phyloP scores from a whole-genome alignment of 148 eudicot genomes.

The Limonium bicolor region DNA sequence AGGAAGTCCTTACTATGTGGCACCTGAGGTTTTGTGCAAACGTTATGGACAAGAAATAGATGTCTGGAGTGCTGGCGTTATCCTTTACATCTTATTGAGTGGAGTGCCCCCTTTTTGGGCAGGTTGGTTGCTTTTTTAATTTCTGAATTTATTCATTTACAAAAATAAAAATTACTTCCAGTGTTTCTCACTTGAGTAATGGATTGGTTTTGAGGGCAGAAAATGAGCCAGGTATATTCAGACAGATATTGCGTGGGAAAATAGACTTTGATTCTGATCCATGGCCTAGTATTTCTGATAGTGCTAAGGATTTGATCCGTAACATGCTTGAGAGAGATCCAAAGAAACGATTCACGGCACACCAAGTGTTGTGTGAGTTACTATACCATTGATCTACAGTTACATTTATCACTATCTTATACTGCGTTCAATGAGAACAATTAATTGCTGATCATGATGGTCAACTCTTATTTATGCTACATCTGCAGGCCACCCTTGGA shows the following conservation, averaged over 20 bases:
- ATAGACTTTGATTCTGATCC: conserved; percentile 34
- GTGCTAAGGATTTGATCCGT: conserved; percentile 32
- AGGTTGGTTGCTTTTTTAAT: conserved; percentile 17
- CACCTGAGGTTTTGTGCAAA: conserved; percentile 69
- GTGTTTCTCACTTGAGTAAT: too few species aligned
- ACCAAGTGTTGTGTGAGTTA: conserved; percentile 37
- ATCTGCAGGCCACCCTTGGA: conserved; percentile 68
- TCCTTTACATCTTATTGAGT: conserved; percentile 55
- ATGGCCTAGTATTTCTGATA: conserved; percentile 36
- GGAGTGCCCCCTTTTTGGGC: conserved; percentile 84
- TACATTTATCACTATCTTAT: not conserved
- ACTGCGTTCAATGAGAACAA: not conserved
- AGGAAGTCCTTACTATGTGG: conserved; percentile 79
- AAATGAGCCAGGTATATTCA: conserved; percentile 32
- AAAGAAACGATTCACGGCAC: conserved; percentile 27
- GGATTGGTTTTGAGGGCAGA: too few species aligned
- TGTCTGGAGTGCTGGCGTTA: conserved; percentile 85
- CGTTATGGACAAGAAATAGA: conserved; percentile 70
- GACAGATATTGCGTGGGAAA: conserved; percentile 34
- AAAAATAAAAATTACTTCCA: too few species aligned
- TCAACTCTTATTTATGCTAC: conserved; percentile 3
- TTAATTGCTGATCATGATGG: not conserved
- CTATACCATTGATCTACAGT: not conserved
- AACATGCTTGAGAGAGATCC: conserved; percentile 36
- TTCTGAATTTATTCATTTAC: too few species aligned